Conservation (phyloP, 2,329 filamentous ascomycete genomes). For the Rhinocladiella mackenziei region DNA sequence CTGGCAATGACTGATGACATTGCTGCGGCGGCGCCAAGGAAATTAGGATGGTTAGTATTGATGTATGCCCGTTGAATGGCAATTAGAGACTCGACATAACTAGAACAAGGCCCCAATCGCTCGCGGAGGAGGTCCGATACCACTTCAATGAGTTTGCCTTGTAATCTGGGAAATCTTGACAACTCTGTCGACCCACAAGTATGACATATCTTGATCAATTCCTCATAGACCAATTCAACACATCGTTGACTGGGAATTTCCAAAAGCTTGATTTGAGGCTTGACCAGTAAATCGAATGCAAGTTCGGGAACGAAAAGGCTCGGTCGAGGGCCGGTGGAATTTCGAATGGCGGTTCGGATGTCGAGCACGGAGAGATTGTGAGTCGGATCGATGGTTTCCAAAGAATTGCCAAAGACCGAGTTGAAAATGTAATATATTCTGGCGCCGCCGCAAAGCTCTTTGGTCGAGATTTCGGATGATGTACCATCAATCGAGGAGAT, state of each 20-base stretch:
- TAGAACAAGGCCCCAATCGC: constrained; percentile 80
- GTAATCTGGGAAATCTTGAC: constrained; percentile 82
- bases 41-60: constrained; percentile 99
- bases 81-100: constrained; percentile 93
- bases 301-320: constrained; percentile 97
- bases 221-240: constrained; percentile 96
- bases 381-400: constrained; percentile 94
- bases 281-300: constrained; percentile 94
- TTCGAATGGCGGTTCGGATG: constrained; percentile 94
- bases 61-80: constrained; percentile 97
- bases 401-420: constrained; percentile 92
- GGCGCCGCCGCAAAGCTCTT: constrained; percentile 90
- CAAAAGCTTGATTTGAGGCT: constrained; percentile 95
- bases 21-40: constrained; percentile 89
- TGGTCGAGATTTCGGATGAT: constrained; percentile 96
- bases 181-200: constrained; percentile 95
- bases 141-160: constrained; percentile 96
- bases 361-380: constrained; percentile 91
- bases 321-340: constrained; percentile 91
- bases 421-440: constrained; percentile 99
- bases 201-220: constrained; percentile 98
- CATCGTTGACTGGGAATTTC: constrained; percentile 94
- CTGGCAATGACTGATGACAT: constrained; percentile 96
- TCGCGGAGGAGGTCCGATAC: constrained; percentile 94
- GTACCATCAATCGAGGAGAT: constrained; percentile 98